Percentiles rank a stretch among this genome's conserved stretches.
Evolutionary conservation across 176 grass and related monocot genomes (phyloP).

Genomic region (Ampelocalamus luodianensis): DNA sequence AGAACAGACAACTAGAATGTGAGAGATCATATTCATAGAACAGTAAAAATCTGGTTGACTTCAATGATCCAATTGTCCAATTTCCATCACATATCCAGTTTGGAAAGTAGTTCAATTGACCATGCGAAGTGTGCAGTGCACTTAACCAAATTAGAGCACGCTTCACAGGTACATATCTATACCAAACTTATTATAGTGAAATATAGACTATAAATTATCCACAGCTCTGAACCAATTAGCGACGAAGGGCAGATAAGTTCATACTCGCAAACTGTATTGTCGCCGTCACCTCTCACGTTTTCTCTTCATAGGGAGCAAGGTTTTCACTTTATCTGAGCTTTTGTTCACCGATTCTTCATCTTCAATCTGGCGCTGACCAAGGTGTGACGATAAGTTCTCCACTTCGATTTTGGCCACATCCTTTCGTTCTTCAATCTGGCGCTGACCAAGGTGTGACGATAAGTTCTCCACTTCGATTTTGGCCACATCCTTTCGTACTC

Average conservation of each 20-base stretch:
- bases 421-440: constrained; percentile 59
- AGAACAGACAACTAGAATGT: neutral
- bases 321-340: constrained; percentile 16
- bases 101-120: constrained; percentile 15
- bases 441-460: constrained; percentile 53
- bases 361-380: constrained; percentile 46
- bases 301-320: constrained; percentile 62
- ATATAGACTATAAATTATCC: constrained; percentile 46
- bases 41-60: neutral
- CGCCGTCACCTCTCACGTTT: constrained; percentile 50
- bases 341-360: constrained; percentile 45
- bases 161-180: constrained; percentile 37
- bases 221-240: constrained; percentile 25
- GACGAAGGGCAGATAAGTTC: neutral
- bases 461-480: constrained; percentile 78
- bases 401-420: constrained; percentile 79
- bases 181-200: constrained; percentile 44
- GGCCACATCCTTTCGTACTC: constrained; percentile 84
- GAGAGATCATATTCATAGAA: neutral
- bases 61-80: neutral
- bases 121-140: constrained; percentile 7
- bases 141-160: constrained; percentile 22
- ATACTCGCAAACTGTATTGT: neutral
- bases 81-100: constrained; percentile 21
- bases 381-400: constrained; percentile 61